Evolutionary conservation across 2,329 filamentous ascomycete species (phyloP).

Genomic region (Aspergillus sp.): DNA sequence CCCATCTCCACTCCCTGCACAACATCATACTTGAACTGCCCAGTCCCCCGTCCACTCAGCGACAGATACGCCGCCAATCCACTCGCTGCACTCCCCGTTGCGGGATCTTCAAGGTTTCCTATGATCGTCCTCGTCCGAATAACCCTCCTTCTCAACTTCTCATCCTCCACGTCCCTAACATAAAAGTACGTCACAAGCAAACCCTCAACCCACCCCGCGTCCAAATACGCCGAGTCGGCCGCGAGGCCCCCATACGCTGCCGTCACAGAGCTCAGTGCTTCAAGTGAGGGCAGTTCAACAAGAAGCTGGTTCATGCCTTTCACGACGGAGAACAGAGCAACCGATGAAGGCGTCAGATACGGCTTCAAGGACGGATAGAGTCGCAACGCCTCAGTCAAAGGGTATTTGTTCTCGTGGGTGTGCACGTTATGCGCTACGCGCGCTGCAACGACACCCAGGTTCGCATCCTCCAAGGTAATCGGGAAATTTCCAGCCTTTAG

Average conservation of each 20-base stretch:
- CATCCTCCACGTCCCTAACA: constrained; percentile 53
- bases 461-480: constrained; percentile 31
- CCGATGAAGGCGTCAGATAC: constrained; percentile 12
- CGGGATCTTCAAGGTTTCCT: constrained; percentile 31
- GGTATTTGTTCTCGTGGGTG: constrained; percentile 31
- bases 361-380: constrained; percentile 28
- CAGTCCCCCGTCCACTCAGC: constrained; percentile 38
- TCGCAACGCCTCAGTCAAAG: constrained; percentile 22
- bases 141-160: constrained; percentile 48
- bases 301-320: constrained; percentile 59
- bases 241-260: constrained; percentile 24
- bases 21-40: constrained; percentile 48
- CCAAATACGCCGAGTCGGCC: constrained; percentile 23
- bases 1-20: constrained; percentile 71
- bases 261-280: constrained; percentile 50
- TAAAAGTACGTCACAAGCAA: constrained; percentile 34
- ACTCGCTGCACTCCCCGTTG: constrained; percentile 59
- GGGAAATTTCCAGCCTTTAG: constrained; percentile 60
- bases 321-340: constrained; percentile 40
- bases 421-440: constrained; percentile 38
- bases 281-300: constrained; percentile 60
- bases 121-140: constrained; percentile 35
- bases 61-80: constrained; percentile 58
- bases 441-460: constrained; percentile 25
- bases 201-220: constrained; percentile 34